Evolutionary conservation across 2,329 filamentous ascomycete species (phyloP).

Genomic region (Chalaropsis thielavioides): DNA sequence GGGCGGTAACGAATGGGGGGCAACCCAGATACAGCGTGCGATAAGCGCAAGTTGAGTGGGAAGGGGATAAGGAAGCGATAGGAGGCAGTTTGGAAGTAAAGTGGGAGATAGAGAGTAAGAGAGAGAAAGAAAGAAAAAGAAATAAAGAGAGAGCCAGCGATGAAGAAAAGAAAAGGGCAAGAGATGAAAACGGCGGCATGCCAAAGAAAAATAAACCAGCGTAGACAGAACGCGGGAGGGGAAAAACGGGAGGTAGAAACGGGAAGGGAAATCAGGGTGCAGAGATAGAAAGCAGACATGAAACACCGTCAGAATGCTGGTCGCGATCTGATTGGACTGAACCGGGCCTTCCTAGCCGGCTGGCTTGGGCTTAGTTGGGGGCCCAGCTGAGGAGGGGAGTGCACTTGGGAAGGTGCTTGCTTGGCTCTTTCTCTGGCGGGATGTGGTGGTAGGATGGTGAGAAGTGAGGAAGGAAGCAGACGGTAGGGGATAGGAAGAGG

Average conservation of each 20-base stretch:
- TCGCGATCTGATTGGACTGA: slow-evolving; percentile 3
- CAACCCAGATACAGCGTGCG: background rate
- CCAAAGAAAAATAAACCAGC: slow-evolving; percentile 8
- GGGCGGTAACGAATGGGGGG: slow-evolving; percentile 2
- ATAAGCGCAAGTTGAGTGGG: background rate
- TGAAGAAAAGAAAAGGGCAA: background rate
- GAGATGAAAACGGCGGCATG: background rate
- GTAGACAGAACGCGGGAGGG: background rate
- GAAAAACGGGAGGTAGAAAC: background rate
- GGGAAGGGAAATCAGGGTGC: background rate
- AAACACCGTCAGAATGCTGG: slow-evolving; percentile 9
- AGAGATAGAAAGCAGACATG: slow-evolving; percentile 7
- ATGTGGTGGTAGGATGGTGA: background rate
- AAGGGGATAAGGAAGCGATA: background rate
- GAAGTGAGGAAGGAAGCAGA: background rate
- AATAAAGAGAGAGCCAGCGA: background rate
- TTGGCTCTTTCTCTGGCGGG: background rate
- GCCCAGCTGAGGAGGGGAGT: background rate
- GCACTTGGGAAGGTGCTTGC: background rate
- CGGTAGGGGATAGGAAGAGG: background rate
- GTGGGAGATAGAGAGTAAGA: background rate
- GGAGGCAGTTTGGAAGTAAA: background rate
- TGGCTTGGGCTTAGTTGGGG: background rate
- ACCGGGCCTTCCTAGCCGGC: background rate
- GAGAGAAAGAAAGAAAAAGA: background rate